phyloP scores from a whole-genome alignment of 108 stramenopile species.

The Discostella stelligeroides region DNA sequence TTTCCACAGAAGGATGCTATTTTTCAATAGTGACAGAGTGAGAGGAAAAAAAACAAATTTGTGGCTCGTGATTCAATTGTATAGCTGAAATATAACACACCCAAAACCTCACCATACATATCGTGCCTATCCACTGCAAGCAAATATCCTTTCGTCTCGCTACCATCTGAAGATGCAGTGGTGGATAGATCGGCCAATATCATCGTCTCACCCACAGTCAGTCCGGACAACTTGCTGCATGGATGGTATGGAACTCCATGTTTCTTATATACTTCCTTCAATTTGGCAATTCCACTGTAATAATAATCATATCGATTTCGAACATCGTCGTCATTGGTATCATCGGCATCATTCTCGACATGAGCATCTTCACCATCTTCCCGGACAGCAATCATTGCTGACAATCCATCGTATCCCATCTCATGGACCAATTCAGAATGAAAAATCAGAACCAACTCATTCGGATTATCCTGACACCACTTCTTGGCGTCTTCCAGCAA shows the following conservation, averaged over 20 bases:
- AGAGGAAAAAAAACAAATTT: not conserved
- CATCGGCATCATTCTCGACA: slow-evolving; percentile 7
- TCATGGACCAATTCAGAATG: slow-evolving; percentile 63
- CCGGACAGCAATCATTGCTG: slow-evolving; percentile 19
- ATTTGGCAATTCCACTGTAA: slow-evolving; percentile 35
- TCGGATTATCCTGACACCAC: slow-evolving; percentile 70
- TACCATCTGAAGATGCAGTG: not conserved
- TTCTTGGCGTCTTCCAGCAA: slow-evolving; percentile 56
- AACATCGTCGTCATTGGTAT: slow-evolving; percentile 15
- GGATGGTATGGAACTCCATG: slow-evolving; percentile 56
- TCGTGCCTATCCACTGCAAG: slow-evolving; percentile 75
- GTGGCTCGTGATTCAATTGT: no score
- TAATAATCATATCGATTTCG: slow-evolving; percentile 22
- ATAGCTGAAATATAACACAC: no score
- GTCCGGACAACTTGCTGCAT: slow-evolving; percentile 55
- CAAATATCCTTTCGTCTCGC: slow-evolving; percentile 56
- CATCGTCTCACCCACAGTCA: slow-evolving; percentile 67
- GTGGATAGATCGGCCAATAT: slow-evolving; percentile 43
- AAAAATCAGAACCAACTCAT: slow-evolving; percentile 67
- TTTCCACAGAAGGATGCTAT: slow-evolving; percentile 64
- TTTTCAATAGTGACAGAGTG: not conserved
- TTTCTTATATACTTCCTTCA: slow-evolving; percentile 56
- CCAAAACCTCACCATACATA: slow-evolving; percentile 50
- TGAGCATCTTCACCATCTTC: slow-evolving; percentile 1
- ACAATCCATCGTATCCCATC: slow-evolving; percentile 29